Evolutionary conservation across 2,329 filamentous ascomycete species (phyloP), one percentile per base, ranked within the genome.

Genomic region (Fusarium haematococcum): DNA sequence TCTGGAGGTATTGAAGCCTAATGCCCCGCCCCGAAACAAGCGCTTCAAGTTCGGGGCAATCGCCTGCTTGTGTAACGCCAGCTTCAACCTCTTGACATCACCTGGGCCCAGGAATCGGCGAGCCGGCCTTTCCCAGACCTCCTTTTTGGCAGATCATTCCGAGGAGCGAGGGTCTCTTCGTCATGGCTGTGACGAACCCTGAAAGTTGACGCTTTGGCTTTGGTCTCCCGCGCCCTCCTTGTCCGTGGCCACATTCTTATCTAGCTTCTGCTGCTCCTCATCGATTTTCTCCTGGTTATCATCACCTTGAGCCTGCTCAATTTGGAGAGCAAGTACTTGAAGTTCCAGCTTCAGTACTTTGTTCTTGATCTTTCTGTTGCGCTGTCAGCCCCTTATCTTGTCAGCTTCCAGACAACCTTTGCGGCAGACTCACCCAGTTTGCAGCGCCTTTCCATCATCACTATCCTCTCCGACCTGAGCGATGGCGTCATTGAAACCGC

Each of bases 321-420:
- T 87, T 80, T 88, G 81, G 45, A 90, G 83, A 54, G 83, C 82
- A 66, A 89, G 77, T 4, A 88, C 85, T 76, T 89, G 85, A 18
- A 89, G 85, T 81, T 86, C 84, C 58, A 90, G 81, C 83, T 90
- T 91, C 62, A 90, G 80, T 27, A 91, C 87, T 83, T 90, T 90
- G 83, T 90, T 90, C 85, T 90, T 89, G 77, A 86, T 90, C 83
- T 90, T 90, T 75, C 67, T 73, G 32, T 50, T 37, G 3, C 5
- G n/a, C 6, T 9, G 23, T 59, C 54, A 57, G 33, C 33, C 54
- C 20, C 33, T 56, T 16, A 14, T 27, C 25, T 41, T 2, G 10
- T 8, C 20, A 20, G 20, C 16, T 14, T 32, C 25, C 2, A 32
- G 23, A 27, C 18, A 41, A 18, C 18, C n/a, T n/a, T 63, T 6